Percentiles rank a stretch among this genome's conserved stretches.
Evolutionary conservation across 306 rosid species (phyloP).

Genomic region (Gastrolobium villosum): DNA sequence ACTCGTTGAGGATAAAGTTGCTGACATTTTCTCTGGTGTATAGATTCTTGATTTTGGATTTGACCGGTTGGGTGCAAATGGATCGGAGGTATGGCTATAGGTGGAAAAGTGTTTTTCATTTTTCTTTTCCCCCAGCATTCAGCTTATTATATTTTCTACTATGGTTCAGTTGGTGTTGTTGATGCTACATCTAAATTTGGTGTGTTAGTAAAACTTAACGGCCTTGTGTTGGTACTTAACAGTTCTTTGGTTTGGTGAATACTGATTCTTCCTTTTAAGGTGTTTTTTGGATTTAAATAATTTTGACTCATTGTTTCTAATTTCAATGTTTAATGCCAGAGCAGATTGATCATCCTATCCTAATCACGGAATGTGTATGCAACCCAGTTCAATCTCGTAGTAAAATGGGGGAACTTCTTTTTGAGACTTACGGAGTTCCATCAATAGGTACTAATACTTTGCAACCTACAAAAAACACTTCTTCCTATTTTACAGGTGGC

Average conservation of each 20-base stretch:
- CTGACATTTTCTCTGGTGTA: slow-evolving; percentile 44
- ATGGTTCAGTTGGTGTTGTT: slow-evolving; percentile 30
- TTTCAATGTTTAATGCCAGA: slow-evolving; percentile 64
- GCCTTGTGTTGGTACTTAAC: slow-evolving; percentile 26
- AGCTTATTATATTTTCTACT: neutral
- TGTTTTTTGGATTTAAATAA: slow-evolving; percentile 10
- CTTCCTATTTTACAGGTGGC: neutral
- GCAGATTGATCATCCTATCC: slow-evolving; percentile 86
- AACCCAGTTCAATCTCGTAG: slow-evolving; percentile 85
- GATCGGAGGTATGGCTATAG: slow-evolving; percentile 65
- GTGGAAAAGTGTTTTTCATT: neutral
- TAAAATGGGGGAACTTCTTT: slow-evolving; percentile 87
- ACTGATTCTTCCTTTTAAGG: neutral
- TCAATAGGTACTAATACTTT: slow-evolving; percentile 63
- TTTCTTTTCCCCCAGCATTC: neutral
- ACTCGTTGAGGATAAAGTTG: slow-evolving; percentile 30
- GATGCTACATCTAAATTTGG: slow-evolving; percentile 13
- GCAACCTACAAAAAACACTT: slow-evolving; percentile 33
- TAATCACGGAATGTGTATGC: slow-evolving; percentile 85
- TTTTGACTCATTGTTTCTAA: slow-evolving; percentile 37
- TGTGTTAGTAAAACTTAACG: slow-evolving; percentile 17
- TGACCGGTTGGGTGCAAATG: slow-evolving; percentile 83
- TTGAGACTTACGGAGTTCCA: slow-evolving; percentile 93
- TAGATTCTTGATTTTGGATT: slow-evolving; percentile 86
- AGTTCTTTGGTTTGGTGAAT: slow-evolving; percentile 31